phyloP scores from a whole-genome alignment of 768 basidiomycete species.

The Russula virescens region DNA sequence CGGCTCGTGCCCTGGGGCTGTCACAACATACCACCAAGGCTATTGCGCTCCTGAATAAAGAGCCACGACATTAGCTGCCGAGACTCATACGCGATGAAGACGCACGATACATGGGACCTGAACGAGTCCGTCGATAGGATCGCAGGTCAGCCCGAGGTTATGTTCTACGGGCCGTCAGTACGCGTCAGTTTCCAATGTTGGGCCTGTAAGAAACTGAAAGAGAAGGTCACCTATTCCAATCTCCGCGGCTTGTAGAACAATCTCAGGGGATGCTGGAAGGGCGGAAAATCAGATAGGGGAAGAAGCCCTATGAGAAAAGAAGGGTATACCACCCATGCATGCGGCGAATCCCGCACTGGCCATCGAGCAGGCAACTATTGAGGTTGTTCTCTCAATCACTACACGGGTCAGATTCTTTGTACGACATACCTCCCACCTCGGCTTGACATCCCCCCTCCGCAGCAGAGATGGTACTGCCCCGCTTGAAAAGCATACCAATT shows the following conservation, averaged over 20 bases:
- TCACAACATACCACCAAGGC: constrained; percentile 61
- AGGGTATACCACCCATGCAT: constrained; percentile 73
- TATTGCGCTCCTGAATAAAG: constrained; percentile 64
- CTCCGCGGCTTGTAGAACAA: constrained; percentile 82
- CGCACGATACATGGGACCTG: constrained; percentile 94
- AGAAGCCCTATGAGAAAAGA: constrained; percentile 2
- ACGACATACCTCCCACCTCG: constrained; percentile 75
- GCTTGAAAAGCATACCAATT: constrained; percentile 92
- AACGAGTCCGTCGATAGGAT: constrained; percentile 89
- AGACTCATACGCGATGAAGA: constrained; percentile 20
- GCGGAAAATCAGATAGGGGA: background rate
- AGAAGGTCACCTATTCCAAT: constrained; percentile 82
- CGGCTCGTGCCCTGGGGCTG: background rate
- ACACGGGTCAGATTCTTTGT: background rate
- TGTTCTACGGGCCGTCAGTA: constrained; percentile 47
- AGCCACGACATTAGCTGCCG: constrained; percentile 4
- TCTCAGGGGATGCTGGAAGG: constrained; percentile 65
- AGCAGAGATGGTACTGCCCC: constrained; percentile 94
- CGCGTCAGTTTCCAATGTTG: background rate
- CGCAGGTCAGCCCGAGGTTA: constrained; percentile 85
- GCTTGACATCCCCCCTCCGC: constrained; percentile 96
- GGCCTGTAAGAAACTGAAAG: background rate
- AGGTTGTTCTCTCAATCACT: background rate
- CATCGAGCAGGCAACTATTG: constrained; percentile 87
- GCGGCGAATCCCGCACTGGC: constrained; percentile 91